Percentiles rank a stretch among this genome's conserved stretches.
These are phyloP conservation scores for Auricularia sp. DNA, from an alignment of 768 basidiomycete species.

Conservation along the genomic window DNA sequence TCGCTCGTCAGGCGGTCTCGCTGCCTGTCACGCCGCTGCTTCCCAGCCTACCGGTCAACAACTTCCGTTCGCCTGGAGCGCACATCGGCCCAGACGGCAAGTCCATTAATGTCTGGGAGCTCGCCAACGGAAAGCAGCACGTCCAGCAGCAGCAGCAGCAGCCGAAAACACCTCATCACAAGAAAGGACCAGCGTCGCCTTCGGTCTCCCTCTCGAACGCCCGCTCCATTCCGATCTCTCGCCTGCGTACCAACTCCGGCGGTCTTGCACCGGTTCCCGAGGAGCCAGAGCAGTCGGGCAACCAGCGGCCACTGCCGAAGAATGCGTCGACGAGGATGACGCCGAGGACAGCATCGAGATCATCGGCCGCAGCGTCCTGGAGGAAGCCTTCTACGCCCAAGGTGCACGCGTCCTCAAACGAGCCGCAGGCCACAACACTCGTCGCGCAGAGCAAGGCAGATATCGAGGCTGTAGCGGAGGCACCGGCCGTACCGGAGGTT, in stretches of 20 bases:
- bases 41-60: neutral
- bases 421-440: neutral
- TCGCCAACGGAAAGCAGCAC: neutral
- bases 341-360: neutral
- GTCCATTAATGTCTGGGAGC: neutral
- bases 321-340: neutral
- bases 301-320: neutral
- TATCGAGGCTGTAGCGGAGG: neutral
- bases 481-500: neutral
- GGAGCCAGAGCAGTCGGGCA: neutral
- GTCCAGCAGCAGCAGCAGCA: neutral
- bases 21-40: neutral
- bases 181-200: neutral
- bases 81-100: neutral
- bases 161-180: neutral
- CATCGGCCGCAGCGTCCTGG: neutral
- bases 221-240: neutral
- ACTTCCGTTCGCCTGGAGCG: neutral
- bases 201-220: neutral
- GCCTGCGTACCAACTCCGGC: neutral
- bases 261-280: neutral
- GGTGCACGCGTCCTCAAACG: neutral
- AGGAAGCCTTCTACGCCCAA: neutral
- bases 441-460: neutral
- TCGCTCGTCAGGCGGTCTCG: neutral